phyloP scores from a whole-genome alignment of 768 basidiomycete genomes.

The Agaricus sinodeliciosus region DNA sequence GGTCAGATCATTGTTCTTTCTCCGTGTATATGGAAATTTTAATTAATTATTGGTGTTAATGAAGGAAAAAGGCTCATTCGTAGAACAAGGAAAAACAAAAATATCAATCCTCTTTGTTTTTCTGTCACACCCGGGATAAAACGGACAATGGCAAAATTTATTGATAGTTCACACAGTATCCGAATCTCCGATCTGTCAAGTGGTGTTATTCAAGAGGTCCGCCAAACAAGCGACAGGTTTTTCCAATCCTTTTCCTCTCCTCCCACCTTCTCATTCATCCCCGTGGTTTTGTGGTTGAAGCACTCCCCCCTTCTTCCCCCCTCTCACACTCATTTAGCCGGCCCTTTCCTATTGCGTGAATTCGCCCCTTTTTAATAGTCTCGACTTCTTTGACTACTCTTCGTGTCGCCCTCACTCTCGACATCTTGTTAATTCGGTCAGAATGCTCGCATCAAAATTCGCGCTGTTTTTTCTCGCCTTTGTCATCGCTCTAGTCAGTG shows the following conservation, averaged over 20 bases:
- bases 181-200: slow-evolving; percentile 10
- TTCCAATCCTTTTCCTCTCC: slow-evolving; percentile 4
- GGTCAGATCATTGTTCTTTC: neutral
- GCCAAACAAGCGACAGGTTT: slow-evolving; percentile 2
- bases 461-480: slow-evolving; percentile 18
- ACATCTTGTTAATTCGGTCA: slow-evolving; percentile 6
- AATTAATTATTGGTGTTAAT: neutral
- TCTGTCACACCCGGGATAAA: neutral
- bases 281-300: slow-evolving; percentile 7
- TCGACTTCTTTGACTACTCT: neutral
- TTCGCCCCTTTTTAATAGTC: slow-evolving; percentile 7
- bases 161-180: slow-evolving; percentile 1
- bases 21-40: too few relatives aligned
- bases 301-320: slow-evolving; percentile 13
- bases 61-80: too few relatives aligned
- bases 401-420: neutral
- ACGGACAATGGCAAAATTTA: neutral
- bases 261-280: slow-evolving; percentile 6
- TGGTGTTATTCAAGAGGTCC: neutral
- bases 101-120: neutral
- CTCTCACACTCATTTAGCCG: slow-evolving; percentile 13
- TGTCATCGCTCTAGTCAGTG: slow-evolving; percentile 18
- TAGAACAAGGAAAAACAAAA: neutral
- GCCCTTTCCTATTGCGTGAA: slow-evolving; percentile 12
- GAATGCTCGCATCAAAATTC: slow-evolving; percentile 17